Base-by-base conservation (phyloP, 2,329 filamentous ascomycete genomes). In the Diaporthe velutina region DNA sequence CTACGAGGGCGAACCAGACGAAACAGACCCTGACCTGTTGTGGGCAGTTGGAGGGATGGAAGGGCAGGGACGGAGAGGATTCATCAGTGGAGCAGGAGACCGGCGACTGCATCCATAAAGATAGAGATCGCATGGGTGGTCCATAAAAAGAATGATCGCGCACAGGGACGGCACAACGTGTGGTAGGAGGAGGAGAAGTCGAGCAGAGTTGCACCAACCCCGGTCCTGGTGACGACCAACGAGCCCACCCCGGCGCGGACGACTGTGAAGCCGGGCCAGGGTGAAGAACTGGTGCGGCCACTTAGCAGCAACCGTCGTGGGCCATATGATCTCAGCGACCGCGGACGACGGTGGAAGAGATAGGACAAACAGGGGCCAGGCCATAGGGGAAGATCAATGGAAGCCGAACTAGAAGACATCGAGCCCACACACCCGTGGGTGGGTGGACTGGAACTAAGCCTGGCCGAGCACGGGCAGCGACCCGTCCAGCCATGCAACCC, bases 1-100 rank as follows among this genome's bases (percentile, higher is more conserved):
- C 80, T 82, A 81, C 84, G 83, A 83, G 80, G 33, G 48, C 64
- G 82, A 83, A 83, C 82, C 79, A 82, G 84, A 84, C 84, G 85
- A 87, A 86, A 86, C 83, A 85, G 82, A 79, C 82, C 83, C 83
- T 82, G 83, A 83, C 80, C 82, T 82, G 80, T 80, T 82, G 82
- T 81, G 61, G 75, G 55, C 81, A 76, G 74, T 78, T 78, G 77
- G 76, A 77, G 78, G 74, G 77, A 74, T 79, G 78, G 78, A 78
- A 61, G 76, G 77, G 79, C 79, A 80, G 81, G 82, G 77, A 81
- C 82, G 82, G 83, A 40, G 45, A 22, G 80, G 77, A 78, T 78
- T 70, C 66, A 40, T 28, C 64, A 54, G 38, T 28, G 50, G 66
- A 68, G 40, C 28, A 66, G 50, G 77, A 79, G 77, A 76, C 78